phyloP scores from a whole-genome alignment of 305 asterid species.

The Fraxinus baroniana region DNA sequence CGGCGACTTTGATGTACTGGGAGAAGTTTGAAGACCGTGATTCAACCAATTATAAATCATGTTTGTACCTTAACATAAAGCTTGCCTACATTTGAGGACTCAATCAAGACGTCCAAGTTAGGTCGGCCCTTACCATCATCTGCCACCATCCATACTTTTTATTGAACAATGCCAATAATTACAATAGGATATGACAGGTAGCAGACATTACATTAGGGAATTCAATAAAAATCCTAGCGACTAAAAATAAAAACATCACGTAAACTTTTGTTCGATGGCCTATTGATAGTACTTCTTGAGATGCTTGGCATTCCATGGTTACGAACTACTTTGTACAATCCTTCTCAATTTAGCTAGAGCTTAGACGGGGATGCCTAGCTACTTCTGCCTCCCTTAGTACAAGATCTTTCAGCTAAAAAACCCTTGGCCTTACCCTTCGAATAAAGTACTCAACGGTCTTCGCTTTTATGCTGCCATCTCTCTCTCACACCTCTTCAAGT shows the following conservation, averaged over 20 bases:
- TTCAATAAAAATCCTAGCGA: neutral
- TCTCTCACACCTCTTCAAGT: neutral
- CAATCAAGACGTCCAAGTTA: neutral
- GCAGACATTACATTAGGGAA: neutral
- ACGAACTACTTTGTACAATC: neutral
- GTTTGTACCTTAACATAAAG: neutral
- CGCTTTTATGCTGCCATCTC: neutral
- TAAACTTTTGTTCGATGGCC: neutral
- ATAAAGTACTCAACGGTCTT: neutral
- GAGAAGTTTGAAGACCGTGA: neutral
- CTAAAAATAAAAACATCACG: neutral
- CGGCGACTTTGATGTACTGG: neutral
- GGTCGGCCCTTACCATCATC: neutral
- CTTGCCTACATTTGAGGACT: neutral
- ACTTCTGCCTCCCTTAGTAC: neutral
- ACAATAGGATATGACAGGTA: neutral
- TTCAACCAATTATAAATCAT: neutral
- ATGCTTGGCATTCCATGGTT: neutral
- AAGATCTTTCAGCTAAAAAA: neutral
- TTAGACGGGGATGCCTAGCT: neutral
- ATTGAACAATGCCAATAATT: neutral
- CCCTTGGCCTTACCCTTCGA: neutral
- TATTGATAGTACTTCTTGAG: neutral
- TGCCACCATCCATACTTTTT: neutral
- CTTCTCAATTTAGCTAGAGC: neutral